phyloP scores from a whole-genome alignment of 108 stramenopile species.

The Epipyxis sp. region DNA sequence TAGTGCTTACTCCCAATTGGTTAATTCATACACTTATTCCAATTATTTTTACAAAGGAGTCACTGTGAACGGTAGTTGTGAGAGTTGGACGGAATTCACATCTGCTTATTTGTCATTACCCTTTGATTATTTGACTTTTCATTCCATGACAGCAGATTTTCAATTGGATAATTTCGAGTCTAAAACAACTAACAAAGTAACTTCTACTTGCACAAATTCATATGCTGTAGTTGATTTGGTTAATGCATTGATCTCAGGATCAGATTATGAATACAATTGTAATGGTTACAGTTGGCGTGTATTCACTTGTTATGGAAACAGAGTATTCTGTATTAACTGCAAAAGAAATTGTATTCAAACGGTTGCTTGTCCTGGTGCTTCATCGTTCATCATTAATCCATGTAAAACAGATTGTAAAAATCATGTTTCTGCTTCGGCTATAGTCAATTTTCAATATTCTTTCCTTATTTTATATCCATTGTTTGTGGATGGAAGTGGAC shows the following conservation, averaged over 20 bases:
- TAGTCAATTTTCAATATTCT: background rate
- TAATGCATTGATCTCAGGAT: background rate
- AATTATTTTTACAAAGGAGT: conserved; percentile 5
- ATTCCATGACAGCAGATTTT: background rate
- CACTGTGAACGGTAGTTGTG: background rate
- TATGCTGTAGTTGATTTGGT: background rate
- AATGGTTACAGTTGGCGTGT: background rate
- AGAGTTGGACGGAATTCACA: background rate
- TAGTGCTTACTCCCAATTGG: background rate
- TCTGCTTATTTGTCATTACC: background rate
- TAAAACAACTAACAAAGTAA: background rate
- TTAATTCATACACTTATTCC: background rate
- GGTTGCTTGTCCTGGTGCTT: background rate
- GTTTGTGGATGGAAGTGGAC: background rate
- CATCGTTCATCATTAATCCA: background rate
- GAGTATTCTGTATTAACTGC: conserved; percentile 10
- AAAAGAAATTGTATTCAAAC: background rate
- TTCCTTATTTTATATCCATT: background rate
- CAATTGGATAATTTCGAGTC: background rate
- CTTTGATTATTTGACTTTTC: background rate
- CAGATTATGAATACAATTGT: background rate
- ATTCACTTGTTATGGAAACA: background rate
- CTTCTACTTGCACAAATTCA: background rate
- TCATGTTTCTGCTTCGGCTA: background rate
- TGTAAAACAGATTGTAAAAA: background rate